Percentiles rank a stretch among this genome's conserved stretches.
These are phyloP conservation scores for Leccinum disarticulatum DNA, from an alignment of 768 basidiomycete genomes.

Conservation along the genomic window DNA sequence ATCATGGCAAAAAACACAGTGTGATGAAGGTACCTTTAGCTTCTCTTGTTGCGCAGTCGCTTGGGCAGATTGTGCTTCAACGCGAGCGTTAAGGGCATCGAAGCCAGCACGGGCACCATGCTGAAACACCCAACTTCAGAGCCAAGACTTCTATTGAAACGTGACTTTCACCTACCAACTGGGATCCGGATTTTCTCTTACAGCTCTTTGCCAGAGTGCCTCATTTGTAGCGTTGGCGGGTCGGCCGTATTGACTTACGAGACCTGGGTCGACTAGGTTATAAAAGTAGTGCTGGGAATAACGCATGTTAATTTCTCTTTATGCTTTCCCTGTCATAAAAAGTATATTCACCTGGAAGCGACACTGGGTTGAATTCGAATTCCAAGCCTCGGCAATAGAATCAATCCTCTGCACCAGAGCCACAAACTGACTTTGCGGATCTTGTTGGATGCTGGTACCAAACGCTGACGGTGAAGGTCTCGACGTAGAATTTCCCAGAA, in stretches of 20 bases:
- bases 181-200: conserved; percentile 79
- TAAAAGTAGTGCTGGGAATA: conserved; percentile 72
- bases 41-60: conserved; percentile 66
- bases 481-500: conserved; percentile 31
- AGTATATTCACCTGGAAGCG: conserved; percentile 65
- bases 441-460: conserved; percentile 45
- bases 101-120: conserved; percentile 82
- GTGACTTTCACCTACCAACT: conserved; percentile 48
- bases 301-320: conserved; percentile 2
- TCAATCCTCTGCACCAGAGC: conserved; percentile 61
- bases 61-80: conserved; percentile 71
- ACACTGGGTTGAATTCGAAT: conserved; percentile 63
- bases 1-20: background rate
- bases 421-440: conserved; percentile 58
- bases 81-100: conserved; percentile 75
- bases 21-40: conserved; percentile 44
- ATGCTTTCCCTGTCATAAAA: background rate
- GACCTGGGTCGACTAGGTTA: conserved; percentile 72
- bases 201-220: conserved; percentile 73
- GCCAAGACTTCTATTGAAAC: background rate
- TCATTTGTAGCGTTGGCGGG: conserved; percentile 74
- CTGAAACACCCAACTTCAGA: conserved; percentile 36
- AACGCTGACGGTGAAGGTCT: conserved; percentile 37
- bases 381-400: conserved; percentile 68
- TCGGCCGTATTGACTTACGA: conserved; percentile 65